phyloP scores from a whole-genome alignment of 2,329 filamentous ascomycete genomes.

The Sporothrix pseudoabietina region DNA sequence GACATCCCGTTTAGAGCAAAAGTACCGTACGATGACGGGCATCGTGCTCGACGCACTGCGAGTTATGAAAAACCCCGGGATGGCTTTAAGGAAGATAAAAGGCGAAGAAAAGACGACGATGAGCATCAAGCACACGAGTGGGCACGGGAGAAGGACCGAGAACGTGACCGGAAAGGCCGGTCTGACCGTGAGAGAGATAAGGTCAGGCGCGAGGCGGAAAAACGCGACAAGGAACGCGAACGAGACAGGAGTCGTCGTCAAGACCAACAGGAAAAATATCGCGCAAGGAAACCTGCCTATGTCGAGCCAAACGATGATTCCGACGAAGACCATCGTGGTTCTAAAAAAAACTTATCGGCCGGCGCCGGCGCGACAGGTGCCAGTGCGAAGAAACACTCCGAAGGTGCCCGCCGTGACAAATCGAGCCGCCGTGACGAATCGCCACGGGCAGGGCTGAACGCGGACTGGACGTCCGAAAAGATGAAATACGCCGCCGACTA shows the following conservation, averaged over 20 bases:
- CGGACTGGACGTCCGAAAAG: conserved; percentile 28
- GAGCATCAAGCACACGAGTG: conserved; percentile 35
- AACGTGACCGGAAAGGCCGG: conserved; percentile 36
- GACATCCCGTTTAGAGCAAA: conserved; percentile 45
- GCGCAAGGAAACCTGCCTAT: conserved; percentile 36
- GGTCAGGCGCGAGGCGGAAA: conserved; percentile 40
- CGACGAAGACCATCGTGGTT: conserved; percentile 37
- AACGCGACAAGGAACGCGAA: conserved; percentile 38
- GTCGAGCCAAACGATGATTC: conserved; percentile 37
- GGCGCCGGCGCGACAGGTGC: not conserved
- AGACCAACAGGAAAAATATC: conserved; percentile 40
- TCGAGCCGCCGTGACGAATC: conserved; percentile 30
- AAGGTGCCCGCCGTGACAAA: conserved; percentile 36
- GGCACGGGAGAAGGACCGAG: conserved; percentile 45
- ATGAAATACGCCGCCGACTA: conserved; percentile 36
- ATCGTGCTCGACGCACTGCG: conserved; percentile 49
- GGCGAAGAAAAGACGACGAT: conserved; percentile 40
- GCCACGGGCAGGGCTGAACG: conserved; percentile 23
- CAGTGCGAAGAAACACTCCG: conserved; percentile 39
- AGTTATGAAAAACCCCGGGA: conserved; percentile 46
- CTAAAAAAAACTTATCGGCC: conserved; percentile 37
- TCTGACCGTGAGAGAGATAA: conserved; percentile 38
- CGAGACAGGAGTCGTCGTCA: conserved; percentile 37
- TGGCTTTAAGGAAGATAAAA: conserved; percentile 37
- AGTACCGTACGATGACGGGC: conserved; percentile 48